phyloP scores from a whole-genome alignment of 768 basidiomycete species.

The Naganishia vaughanmartiniae region DNA sequence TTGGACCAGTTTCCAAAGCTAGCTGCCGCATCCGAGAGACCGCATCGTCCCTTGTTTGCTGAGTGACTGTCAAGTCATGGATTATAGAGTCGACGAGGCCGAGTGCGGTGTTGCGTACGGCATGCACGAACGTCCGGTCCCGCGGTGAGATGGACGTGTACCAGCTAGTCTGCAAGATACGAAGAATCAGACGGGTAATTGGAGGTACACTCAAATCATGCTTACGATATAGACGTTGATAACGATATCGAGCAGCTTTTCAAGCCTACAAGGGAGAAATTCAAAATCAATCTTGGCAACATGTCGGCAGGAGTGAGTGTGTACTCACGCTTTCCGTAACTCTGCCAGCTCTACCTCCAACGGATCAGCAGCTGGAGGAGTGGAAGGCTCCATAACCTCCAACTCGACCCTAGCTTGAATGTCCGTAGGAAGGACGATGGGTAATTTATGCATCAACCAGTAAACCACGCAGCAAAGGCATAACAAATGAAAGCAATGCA shows the following conservation, averaged over 20 bases:
- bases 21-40: constrained; percentile 28
- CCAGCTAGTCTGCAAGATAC: constrained; percentile 35
- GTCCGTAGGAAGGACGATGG: too few species aligned
- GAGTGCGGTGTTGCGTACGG: constrained; percentile 38
- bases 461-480: too few species aligned
- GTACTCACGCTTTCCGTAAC: constrained; percentile 1
- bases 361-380: not conserved
- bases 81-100: constrained; percentile 29
- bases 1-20: constrained; percentile 39
- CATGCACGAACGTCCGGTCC: constrained; percentile 42
- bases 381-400: not conserved
- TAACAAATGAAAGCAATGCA: too few species aligned
- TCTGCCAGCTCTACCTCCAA: not conserved
- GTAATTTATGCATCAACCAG: too few species aligned
- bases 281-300: not conserved
- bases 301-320: not conserved
- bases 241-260: not conserved
- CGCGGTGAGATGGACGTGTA: constrained; percentile 39
- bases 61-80: constrained; percentile 21
- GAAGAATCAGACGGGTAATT: not conserved
- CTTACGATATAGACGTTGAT: constrained; percentile 13
- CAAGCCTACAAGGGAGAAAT: not conserved
- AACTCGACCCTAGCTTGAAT: too few species aligned
- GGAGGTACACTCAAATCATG: not conserved
- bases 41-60: constrained; percentile 18